phyloP scores from a whole-genome alignment of 2,329 filamentous ascomycete genomes.

The Penicillium psychrosexuale region DNA sequence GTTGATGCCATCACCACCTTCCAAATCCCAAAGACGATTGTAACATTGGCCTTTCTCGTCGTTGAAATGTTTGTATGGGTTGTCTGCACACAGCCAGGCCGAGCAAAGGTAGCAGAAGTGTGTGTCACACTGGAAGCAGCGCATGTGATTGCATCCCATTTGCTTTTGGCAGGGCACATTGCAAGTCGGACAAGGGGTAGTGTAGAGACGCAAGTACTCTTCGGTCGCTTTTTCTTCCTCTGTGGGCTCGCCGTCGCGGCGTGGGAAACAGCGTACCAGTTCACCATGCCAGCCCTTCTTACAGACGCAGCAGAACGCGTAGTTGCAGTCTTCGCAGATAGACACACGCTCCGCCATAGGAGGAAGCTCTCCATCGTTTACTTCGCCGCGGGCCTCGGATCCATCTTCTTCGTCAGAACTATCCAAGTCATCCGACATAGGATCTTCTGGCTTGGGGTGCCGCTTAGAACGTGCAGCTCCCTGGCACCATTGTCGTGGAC shows the following conservation, averaged over 20 bases:
- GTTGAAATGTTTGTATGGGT: slow-evolving; percentile 90
- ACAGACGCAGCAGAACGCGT: slow-evolving; percentile 81
- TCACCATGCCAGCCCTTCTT: slow-evolving; percentile 90
- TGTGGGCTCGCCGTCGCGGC: slow-evolving; percentile 65
- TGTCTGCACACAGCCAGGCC: slow-evolving; percentile 74
- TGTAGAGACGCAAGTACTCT: slow-evolving; percentile 77
- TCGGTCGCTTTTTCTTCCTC: slow-evolving; percentile 83
- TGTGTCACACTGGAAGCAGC: slow-evolving; percentile 80
- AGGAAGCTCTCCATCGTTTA: slow-evolving; percentile 41
- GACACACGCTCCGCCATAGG: slow-evolving; percentile 65
- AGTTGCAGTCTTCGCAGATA: slow-evolving; percentile 83
- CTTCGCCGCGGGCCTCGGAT: slow-evolving; percentile 33
- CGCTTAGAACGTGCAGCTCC: slow-evolving; percentile 76
- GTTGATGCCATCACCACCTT: slow-evolving; percentile 66
- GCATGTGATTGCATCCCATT: slow-evolving; percentile 96
- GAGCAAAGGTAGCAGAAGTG: slow-evolving; percentile 96
- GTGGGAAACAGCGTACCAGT: slow-evolving; percentile 67
- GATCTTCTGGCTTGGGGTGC: slow-evolving; percentile 67
- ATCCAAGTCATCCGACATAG: slow-evolving; percentile 53
- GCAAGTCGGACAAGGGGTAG: slow-evolving; percentile 86
- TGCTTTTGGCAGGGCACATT: slow-evolving; percentile 82
- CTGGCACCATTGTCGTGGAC: slow-evolving; percentile 87
- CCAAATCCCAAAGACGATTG: slow-evolving; percentile 84
- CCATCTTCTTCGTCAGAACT: slow-evolving; percentile 52
- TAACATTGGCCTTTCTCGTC: slow-evolving; percentile 67